Conservation (phyloP, 1,284 basidiomycete species). For the Cutaneotrichosporon mucoides region DNA sequence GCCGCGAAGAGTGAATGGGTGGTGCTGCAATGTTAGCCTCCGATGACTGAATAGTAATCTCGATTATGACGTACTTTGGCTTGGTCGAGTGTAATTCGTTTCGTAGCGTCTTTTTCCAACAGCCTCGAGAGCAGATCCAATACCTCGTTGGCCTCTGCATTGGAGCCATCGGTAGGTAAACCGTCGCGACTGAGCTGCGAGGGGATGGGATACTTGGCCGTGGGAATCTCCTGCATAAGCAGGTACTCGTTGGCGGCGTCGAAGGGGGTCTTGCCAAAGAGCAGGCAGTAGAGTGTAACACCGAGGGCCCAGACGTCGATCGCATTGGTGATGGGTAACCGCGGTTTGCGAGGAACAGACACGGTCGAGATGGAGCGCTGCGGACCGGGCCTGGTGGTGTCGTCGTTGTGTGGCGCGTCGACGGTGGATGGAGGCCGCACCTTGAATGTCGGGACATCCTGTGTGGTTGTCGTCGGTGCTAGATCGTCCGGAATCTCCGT, state of each 20-base stretch:
- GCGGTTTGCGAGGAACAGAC: conserved; percentile 41
- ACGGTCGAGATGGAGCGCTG: conserved; percentile 32
- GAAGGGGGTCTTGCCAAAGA: conserved; percentile 81
- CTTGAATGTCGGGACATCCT: conserved; percentile 28
- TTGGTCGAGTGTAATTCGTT: conserved; percentile 74
- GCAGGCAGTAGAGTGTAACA: conserved; percentile 91
- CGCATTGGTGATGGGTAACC: conserved; percentile 80
- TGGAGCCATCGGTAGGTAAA: conserved; percentile 53
- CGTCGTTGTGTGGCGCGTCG: neutral
- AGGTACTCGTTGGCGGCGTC: conserved; percentile 66
- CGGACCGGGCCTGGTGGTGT: neutral
- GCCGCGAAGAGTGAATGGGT: conserved; percentile 72
- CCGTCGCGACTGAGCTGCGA: conserved; percentile 70
- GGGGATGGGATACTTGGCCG: conserved; percentile 68
- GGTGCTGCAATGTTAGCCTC: conserved; percentile 41
- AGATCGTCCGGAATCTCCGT: conserved; percentile 33
- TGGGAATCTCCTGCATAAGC: conserved; percentile 79
- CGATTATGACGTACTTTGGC: conserved; percentile 57
- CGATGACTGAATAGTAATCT: neutral
- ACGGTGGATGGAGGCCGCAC: conserved; percentile 33
- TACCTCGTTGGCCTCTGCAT: conserved; percentile 55
- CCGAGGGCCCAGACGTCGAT: conserved; percentile 99
- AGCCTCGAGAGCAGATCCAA: conserved; percentile 69
- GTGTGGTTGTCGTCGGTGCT: conserved; percentile 5
- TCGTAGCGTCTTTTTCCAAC: conserved; percentile 74